Base-by-base conservation (phyloP, 352 stramenopile genomes). In the Phytophthora litchii region DNA sequence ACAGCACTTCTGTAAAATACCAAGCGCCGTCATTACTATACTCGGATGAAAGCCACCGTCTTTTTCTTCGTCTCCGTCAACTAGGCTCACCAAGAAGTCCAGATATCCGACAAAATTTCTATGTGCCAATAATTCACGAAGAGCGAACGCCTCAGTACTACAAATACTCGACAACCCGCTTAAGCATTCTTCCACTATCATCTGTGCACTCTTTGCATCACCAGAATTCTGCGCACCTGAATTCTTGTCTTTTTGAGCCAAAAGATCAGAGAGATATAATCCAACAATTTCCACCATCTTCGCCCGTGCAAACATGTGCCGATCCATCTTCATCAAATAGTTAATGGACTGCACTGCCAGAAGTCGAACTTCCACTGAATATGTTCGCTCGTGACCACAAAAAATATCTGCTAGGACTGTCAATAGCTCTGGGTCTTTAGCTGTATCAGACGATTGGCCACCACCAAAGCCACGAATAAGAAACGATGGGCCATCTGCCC, bases 261-360 rank as follows among this genome's bases (percentile, higher is more conserved):
- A 67, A 4, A 93, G 54, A 14, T 74, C 59, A 4, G 51, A 32
- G 10, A 94, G 54, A 46, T 92, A 92, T 56, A 91, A 57, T 0
- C 53, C 54, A 4, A 89, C 67, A 41, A 83, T 55, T n/a, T 80
- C 67, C 19, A 80, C 27, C 23, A 80, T 70, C 4, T 76, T 70
- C 3, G 78, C 59, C 12, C 80, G 72, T 12, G 76, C 57, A 43
- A 89, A 81, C 48, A 86, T 59, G 38, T 86, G 72, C 9, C 74
- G 67, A 49, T 95, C 83, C 79, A 95, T 80, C 63, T 93, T 95
- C 44, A 92, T 70, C 37, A 95, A 54, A 61, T 95, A 95, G 56
- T 93, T 93, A 62, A 93, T 84, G 4, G 86, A 92, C 51, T 95
- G 86, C 19, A 91, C 60, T 1, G 83, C 80, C 25, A 94, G 60